Evolutionary conservation across 164 flowering plant species (phyloP).

Genomic region (Magnolia officinalis): DNA sequence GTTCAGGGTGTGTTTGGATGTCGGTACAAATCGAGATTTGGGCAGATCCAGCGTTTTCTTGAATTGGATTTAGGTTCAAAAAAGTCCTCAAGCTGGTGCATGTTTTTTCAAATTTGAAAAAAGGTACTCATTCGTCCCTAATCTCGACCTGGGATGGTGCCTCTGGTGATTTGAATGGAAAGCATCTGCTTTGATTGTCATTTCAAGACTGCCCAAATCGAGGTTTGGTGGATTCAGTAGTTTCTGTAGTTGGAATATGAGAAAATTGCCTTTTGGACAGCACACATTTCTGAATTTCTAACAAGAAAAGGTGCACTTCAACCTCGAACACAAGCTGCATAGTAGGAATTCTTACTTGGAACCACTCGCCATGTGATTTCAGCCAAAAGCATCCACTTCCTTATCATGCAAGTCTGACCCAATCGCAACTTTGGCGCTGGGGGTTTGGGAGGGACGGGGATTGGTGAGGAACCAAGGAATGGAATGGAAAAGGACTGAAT

Average conservation of each 20-base stretch:
- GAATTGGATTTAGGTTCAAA: no score
- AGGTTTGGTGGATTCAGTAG: neutral
- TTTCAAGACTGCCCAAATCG: neutral
- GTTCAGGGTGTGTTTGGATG: no score
- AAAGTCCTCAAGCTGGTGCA: no score
- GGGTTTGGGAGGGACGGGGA: neutral
- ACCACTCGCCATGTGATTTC: neutral
- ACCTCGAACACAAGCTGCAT: neutral
- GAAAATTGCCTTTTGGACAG: neutral
- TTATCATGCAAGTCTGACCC: neutral
- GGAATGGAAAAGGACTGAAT: neutral
- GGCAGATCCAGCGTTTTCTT: no score
- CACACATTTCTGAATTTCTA: neutral
- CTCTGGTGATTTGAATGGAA: no score
- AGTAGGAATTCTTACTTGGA: neutral
- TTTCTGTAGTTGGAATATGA: neutral
- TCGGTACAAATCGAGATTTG: no score
- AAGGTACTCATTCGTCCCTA: no score
- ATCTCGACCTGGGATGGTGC: no score
- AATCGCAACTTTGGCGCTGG: neutral
- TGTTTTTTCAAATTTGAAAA: no score
- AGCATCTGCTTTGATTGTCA: no score
- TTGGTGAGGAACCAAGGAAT: neutral
- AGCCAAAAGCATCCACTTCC: neutral
- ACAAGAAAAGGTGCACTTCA: neutral